Conservation (phyloP, 1,139 yeast species). For the Suhomyces chickasaworum region DNA sequence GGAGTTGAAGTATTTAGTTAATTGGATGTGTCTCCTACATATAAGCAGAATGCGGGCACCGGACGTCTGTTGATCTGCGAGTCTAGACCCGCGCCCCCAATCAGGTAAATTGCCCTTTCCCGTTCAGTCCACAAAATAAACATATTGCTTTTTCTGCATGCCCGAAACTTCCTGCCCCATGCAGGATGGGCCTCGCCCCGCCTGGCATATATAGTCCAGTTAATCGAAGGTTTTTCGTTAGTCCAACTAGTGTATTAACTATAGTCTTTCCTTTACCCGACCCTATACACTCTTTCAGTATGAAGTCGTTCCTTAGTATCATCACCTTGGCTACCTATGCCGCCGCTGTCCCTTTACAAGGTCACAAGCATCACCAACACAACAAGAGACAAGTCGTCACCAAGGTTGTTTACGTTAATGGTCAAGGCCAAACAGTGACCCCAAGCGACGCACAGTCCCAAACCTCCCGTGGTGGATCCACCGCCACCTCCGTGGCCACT, state of each 20-base stretch:
- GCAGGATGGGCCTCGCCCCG: constrained; percentile 1
- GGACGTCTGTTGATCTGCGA: neutral
- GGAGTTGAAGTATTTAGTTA: too few relatives aligned
- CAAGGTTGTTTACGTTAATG: constrained; percentile 23
- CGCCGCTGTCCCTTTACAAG: constrained; percentile 20
- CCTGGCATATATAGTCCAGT: constrained; percentile 3
- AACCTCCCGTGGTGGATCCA: constrained; percentile 13
- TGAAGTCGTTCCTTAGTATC: constrained; percentile 21
- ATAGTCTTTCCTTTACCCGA: constrained; percentile 28
- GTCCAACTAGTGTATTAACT: constrained; percentile 20
- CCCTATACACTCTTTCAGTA: constrained; percentile 13
- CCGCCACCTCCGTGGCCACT: constrained; percentile 15
- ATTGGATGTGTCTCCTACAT: too few relatives aligned
- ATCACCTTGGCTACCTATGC: constrained; percentile 25
- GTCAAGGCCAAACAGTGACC: constrained; percentile 21
- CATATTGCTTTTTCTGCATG: constrained; percentile 14
- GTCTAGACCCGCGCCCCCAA: constrained; percentile 12
- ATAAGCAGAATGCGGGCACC: neutral
- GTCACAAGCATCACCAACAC: constrained; percentile 21
- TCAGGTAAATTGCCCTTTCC: constrained; percentile 10
- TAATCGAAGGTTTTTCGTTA: constrained; percentile 1
- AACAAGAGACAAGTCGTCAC: constrained; percentile 21
- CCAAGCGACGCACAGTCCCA: constrained; percentile 17
- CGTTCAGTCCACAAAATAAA: constrained; percentile 12
- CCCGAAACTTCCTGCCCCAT: neutral